Evolutionary conservation across 805 yeast species (phyloP), one percentile per base, ranked within the genome.

Genomic region (Candida hispaniensis): DNA sequence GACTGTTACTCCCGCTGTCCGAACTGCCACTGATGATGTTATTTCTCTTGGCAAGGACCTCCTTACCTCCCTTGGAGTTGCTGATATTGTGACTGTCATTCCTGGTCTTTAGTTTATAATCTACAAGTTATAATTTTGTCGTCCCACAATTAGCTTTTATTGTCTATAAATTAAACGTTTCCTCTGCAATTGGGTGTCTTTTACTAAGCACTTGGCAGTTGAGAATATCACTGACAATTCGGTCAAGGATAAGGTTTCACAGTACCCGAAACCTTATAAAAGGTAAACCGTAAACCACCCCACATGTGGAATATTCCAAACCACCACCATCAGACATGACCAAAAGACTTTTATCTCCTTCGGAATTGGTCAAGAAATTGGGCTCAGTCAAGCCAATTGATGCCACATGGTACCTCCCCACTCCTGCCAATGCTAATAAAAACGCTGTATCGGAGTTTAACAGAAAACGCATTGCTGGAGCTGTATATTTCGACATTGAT

Each of bases 391-490:
- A 32, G 21, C 14, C 94, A 1, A 61, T 88, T 13, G 98, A 88
- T 55, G 73, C 93, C 4, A 75, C 96, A 0, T 91, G 97, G 96
- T 83, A 75, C 55, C 67, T 88, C 71, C 95, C 97, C 30, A 77
- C 75, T 49, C 62, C 59, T 23, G 75, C 77, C 7, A 63, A 69
- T 26, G 64, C 70, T 44, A 86, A 78, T 0, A 56, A 54, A 22
- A 61, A 66, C 13, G 57, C 51, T 15, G 39, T 40, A 40, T 28
- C 28, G 16, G 82, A 83, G 52, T 76, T 66, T 50, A 56, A 59
- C 26, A 53, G 62, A 14, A 73, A 67, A 34, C 68, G 96, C 42
- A 58, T 79, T 7, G 74, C 75, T 10, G 61, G 69, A 6, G 67
- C 95, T 0, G 72, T 73, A 3, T 82, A 66, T 55, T 79, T 85